phyloP scores from a whole-genome alignment of 257 asterid genomes.

The Solanum pennellii region DNA sequence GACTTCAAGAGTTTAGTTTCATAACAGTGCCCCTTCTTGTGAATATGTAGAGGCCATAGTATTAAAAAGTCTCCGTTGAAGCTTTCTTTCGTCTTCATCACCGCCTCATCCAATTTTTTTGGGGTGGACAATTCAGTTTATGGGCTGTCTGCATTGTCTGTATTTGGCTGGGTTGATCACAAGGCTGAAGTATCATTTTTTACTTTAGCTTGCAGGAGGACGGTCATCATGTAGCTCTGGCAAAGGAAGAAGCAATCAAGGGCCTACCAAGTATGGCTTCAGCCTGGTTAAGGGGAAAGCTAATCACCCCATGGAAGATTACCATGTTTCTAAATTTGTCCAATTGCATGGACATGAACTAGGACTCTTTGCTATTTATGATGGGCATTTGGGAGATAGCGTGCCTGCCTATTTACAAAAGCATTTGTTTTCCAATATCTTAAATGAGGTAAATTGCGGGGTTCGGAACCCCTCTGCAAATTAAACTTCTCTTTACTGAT shows the following conservation, averaged over 20 bases:
- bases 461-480: neutral
- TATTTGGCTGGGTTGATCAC: neutral
- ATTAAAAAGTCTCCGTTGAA: neutral
- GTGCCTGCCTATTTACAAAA: conserved; percentile 92
- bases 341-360: conserved; percentile 48
- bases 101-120: neutral
- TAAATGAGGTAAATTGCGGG: conserved; percentile 63
- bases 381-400: conserved; percentile 80
- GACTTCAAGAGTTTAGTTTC: neutral
- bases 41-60: neutral
- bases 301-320: conserved; percentile 97
- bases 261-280: conserved; percentile 63
- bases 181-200: conserved; percentile 10
- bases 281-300: conserved; percentile 81
- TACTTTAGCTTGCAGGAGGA: conserved; percentile 43
- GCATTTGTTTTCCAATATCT: conserved; percentile 67
- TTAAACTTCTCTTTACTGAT: neutral
- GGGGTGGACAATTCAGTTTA: neutral
- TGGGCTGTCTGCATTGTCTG: neutral
- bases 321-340: conserved; percentile 79
- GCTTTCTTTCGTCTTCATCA: neutral
- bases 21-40: neutral
- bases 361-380: conserved; percentile 82
- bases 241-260: conserved; percentile 66
- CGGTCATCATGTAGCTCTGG: conserved; percentile 48